phyloP scores from a whole-genome alignment of 805 yeast genomes.

The Monosporozyma unispora region DNA sequence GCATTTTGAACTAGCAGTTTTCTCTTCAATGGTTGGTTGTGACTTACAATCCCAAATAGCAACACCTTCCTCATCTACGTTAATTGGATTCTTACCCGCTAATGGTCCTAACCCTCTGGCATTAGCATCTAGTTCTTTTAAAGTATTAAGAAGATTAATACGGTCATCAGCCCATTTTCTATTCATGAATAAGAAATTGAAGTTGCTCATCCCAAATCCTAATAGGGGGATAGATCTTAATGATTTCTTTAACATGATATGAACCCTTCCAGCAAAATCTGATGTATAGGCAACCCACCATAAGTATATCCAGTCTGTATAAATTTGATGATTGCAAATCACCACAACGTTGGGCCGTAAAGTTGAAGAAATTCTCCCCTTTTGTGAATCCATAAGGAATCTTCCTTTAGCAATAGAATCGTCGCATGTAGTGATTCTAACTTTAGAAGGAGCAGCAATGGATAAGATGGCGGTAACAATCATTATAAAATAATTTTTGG shows the following conservation, averaged over 20 bases:
- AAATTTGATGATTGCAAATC: conserved; percentile 88
- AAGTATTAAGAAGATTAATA: conserved; percentile 43
- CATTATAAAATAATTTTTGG: conserved; percentile 51
- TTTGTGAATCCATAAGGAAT: conserved; percentile 21
- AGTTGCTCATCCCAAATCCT: conserved; percentile 80
- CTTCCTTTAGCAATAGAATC: conserved; percentile 30
- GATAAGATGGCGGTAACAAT: conserved; percentile 44
- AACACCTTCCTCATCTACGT: conserved; percentile 23
- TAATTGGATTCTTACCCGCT: conserved; percentile 28
- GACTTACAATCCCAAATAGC: conserved; percentile 19
- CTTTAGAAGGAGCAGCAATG: conserved; percentile 42
- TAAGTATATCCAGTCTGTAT: conserved; percentile 84
- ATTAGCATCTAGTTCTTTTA: conserved; percentile 51
- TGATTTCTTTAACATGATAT: conserved; percentile 72
- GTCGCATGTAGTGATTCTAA: conserved; percentile 43
- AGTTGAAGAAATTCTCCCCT: conserved; percentile 18
- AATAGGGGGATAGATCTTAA: conserved; percentile 59
- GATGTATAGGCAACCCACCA: conserved; percentile 82
- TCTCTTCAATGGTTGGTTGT: conserved; percentile 17
- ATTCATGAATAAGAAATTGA: conserved; percentile 66
- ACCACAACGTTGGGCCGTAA: conserved; percentile 49
- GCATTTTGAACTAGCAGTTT: conserved; percentile 7
- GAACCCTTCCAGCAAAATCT: conserved; percentile 51
- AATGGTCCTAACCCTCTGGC: conserved; percentile 50
- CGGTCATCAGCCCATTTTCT: conserved; percentile 83